Evolutionary conservation across 768 basidiomycete genomes (phyloP), one percentile per base, ranked within the genome.

Genomic region (Imleria badia): DNA sequence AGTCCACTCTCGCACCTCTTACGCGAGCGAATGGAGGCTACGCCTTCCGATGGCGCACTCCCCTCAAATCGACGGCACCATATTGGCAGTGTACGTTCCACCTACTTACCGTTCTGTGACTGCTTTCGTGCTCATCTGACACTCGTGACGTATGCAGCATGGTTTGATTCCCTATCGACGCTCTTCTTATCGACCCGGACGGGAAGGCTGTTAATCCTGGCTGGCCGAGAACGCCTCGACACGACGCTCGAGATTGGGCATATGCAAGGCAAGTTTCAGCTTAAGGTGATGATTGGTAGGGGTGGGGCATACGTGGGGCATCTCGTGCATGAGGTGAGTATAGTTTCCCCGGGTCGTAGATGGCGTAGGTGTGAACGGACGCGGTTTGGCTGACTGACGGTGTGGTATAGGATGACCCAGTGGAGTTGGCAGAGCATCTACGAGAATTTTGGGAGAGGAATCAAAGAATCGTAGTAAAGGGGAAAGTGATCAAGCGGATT

Each of bases 181-280:
- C 78, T 79, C 22, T 99, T 99, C 72, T 78, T 98, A 2, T 72
- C 79, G 0, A 82, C 85, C 0, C 82, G 87, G 14, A 82, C 91
- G 0, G 96, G 95, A 0, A 85, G 95, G 29, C 73, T 99, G 26
- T 82, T 99, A 22, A 82, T 98, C 10, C 77, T 99, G 15, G 97
- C 97, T 0, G 96, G 95, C 0, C 86, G 94, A 17, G 97, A 99
- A 62, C 79, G 94, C 17, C 81, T 98, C 5, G 97, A 99, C 65
- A 88, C 84, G 61, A 86, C 92, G 60, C 79, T 99, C 43, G 97
- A 96, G 88, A 94, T 98, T 46, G 97, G 89, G 1, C 93, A 95
- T 66, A 95, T 96, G 93, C 92, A 87, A 68, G 91, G 87, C 64
- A 98, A 97, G 69, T 99, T 98, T 72, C 96, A 98, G 72, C 80